Evolutionary conservation across 2,329 filamentous ascomycete genomes (phyloP), one percentile per base, ranked within the genome.

Genomic region (Chalaropsis thielavioides): DNA sequence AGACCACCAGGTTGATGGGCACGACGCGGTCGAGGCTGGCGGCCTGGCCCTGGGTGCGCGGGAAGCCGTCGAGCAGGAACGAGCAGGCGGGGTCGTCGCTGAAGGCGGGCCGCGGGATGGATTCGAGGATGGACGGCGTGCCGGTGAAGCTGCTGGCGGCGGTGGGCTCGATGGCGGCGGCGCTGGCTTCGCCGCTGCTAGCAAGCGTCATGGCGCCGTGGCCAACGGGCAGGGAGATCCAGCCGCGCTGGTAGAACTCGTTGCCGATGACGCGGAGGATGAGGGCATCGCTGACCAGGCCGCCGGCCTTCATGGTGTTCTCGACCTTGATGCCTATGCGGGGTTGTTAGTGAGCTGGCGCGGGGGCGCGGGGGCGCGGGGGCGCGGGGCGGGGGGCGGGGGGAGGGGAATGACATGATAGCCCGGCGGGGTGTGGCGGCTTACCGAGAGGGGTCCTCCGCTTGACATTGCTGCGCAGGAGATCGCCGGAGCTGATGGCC

Each of bases 41-140:
- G 35, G 92, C 94, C 76, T 99, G 94, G 2, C 78, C 73, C 0
- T 89, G 88, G 6, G 90, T 99, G 69, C 94, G 88, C 1, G 94
- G 94, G 75, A 97, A 99, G 17, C 94, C 94, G 73, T 99, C 94
- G 63, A 99, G 87, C 69, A 99, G 88, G 74, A 96, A 97, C 0
- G 91, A 96, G 8, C 91, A 90, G 0, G 84, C 78, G 0, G 91
- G 88, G 68, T 87, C 81, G 51, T 94, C 82, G 61, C 86, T 84
- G 58, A 80, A 78, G 64, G 75, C 75, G 38, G 76, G 76, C 75
- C 72, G 61, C 73, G 72, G 31, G 74, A 74, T 41, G 75, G 73
- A 71, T 19, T 77, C 73, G 62, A 78, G 73, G 40, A 62, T 60
- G 38, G 51, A 66, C 17, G 62, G 62, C 7, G 59, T 46, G 40